phyloP scores from a whole-genome alignment of 2,329 filamentous ascomycete genomes.

The Sarocladium strictum region DNA sequence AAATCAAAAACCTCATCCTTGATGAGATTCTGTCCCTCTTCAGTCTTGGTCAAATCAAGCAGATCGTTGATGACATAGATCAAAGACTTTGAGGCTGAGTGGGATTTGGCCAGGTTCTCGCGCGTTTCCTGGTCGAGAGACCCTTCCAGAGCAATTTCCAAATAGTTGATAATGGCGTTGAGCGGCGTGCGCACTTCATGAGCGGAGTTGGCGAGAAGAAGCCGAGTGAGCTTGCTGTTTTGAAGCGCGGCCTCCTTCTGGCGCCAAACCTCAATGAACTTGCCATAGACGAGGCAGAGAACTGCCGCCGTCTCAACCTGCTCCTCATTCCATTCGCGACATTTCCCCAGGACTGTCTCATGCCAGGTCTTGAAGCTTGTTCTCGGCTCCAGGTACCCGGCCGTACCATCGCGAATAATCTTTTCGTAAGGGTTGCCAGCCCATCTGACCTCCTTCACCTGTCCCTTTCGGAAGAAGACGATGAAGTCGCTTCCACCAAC shows the following conservation, averaged over 20 bases:
- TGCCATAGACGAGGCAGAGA: constrained; percentile 77
- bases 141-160: constrained; percentile 85
- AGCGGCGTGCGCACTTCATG: constrained; percentile 87
- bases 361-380: constrained; percentile 77
- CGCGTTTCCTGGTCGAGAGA: constrained; percentile 73
- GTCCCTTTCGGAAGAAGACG: constrained; percentile 78
- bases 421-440: constrained; percentile 85
- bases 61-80: constrained; percentile 94
- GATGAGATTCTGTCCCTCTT: constrained; percentile 71
- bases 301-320: constrained; percentile 86
- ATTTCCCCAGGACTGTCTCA: constrained; percentile 75
- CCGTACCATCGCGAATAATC: constrained; percentile 63
- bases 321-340: constrained; percentile 82
- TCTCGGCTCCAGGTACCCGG: constrained; percentile 68
- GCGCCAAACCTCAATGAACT: constrained; percentile 88
- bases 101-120: constrained; percentile 76
- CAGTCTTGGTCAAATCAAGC: constrained; percentile 80
- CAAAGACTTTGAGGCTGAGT: constrained; percentile 85
- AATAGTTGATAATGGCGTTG: constrained; percentile 91
- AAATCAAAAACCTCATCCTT: constrained; percentile 80
- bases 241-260: constrained; percentile 83
- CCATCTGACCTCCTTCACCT: constrained; percentile 74
- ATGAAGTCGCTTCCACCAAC: constrained; percentile 77
- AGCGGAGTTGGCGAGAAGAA: constrained; percentile 80
- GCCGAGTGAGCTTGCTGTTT: constrained; percentile 70